Conservation (phyloP, 192 early-diverging fungal species). For the Spizellomyces punctatus region DNA sequence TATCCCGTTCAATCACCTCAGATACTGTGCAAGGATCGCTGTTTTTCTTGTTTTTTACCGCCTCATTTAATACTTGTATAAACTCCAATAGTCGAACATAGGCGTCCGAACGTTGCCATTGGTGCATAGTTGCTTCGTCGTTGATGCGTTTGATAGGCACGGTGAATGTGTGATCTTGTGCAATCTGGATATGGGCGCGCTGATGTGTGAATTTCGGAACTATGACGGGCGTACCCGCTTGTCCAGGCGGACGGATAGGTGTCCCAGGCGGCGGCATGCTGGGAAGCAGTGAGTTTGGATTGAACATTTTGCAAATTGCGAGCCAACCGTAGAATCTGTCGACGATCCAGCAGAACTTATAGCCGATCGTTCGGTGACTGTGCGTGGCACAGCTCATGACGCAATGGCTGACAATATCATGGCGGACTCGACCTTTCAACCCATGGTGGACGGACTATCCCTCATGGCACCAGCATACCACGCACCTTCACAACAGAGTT, state of each 20-base stretch:
- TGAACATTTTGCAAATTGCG: constrained; percentile 3
- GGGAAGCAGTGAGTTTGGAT: constrained; percentile 29
- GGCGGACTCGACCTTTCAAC: too few species aligned
- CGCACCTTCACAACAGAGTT: too few species aligned
- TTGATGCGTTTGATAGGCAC: constrained; percentile 62
- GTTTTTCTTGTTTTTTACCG: constrained; percentile 63
- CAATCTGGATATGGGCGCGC: constrained; percentile 18
- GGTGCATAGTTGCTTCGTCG: constrained; percentile 54
- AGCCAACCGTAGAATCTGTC: too few species aligned
- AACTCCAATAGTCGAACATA: constrained; percentile 73
- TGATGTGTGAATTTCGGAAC: constrained; percentile 24
- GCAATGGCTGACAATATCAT: too few species aligned
- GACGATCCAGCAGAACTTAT: too few species aligned
- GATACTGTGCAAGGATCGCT: constrained; percentile 58
- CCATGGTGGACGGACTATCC: too few species aligned
- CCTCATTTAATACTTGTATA: constrained; percentile 70
- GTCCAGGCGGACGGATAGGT: constrained; percentile 3
- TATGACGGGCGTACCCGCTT: constrained; percentile 1
- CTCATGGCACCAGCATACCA: too few species aligned
- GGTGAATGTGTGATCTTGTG: constrained; percentile 39
- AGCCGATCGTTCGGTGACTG: too few species aligned
- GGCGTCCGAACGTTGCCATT: constrained; percentile 67
- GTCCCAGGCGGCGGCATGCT: constrained; percentile 33
- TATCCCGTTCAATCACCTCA: constrained; percentile 44
- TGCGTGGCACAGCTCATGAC: too few species aligned